Evolutionary conservation across 495 filamentous ascomycete species (phyloP).

Genomic region (Penicillium chermesinum): DNA sequence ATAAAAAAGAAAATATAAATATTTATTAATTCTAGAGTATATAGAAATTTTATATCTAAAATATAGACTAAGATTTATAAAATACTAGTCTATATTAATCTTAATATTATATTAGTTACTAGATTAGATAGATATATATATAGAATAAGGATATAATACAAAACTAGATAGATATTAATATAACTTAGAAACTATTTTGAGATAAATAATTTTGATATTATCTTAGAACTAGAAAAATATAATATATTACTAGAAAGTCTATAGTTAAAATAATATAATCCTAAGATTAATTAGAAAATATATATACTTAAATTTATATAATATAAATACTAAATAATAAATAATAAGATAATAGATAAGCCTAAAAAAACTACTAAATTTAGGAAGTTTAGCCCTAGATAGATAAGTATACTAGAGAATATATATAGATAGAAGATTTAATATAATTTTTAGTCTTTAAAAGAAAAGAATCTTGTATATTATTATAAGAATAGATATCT

Average conservation of each 20-base stretch:
- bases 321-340: too few relatives aligned
- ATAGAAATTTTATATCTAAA: constrained; percentile 7
- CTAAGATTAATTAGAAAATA: too few relatives aligned
- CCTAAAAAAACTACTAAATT: not conserved
- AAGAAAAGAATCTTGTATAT: not conserved
- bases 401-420: not conserved
- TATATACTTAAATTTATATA: too few relatives aligned
- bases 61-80: constrained; percentile 14
- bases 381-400: not conserved
- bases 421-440: not conserved
- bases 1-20: not conserved
- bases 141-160: constrained; percentile 13
- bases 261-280: not conserved
- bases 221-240: not conserved
- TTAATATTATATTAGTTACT: constrained; percentile 9
- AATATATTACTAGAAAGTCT: not conserved
- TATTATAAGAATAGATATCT: not conserved
- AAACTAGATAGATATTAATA: constrained; percentile 11
- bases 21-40: constrained; percentile 11
- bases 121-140: constrained; percentile 21
- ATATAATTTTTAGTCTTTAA: not conserved
- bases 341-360: too few relatives aligned
- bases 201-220: constrained; percentile 7
- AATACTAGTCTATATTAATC: constrained; percentile 10
- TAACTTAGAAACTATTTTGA: constrained; percentile 19